Base-by-base conservation (phyloP, 306 rosid genomes). In the Neltuma alba region DNA sequence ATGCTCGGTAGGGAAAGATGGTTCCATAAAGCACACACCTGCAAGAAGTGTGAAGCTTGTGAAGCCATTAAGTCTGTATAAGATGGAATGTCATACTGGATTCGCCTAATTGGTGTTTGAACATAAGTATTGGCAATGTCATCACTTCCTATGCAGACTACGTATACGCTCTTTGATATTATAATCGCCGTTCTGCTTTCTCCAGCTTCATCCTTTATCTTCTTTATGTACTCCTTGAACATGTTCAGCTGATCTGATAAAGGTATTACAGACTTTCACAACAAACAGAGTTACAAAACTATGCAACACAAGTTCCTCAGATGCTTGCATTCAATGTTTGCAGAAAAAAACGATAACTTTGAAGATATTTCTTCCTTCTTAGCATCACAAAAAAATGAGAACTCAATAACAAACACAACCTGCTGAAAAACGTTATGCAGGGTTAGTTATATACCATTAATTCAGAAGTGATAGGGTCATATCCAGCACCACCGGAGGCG, bases 401-500 rank as follows among this genome's bases (percentile, higher is more conserved):
- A 54, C 61, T 54, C 30, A 2, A 20, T 54, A 9, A 54, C 30
- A 7, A 52, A 27, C 1, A 5, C 9, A 31, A 16, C 31, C 23
- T 31, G 3, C 10, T 36, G 4, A 34, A 36, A 36, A 44, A 42
- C 47, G 61, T 54, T 23, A 12, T 76, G 41, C 16, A 20, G 69
- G 57, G 37, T 40, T 47, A 16, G 74, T 61, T 23, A 58, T n/a
- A 38, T 82, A 90, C 96, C 72, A 36, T 81, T 50, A 89, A 3
- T 75, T 85, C 11, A 38, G 96, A n/a, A 20, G 98, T 87, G 25
- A 90, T 88, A 78, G 95, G 94, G 63, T 94, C 98, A 81, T 84
- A 94, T 47, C 98, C 97, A 0, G 89, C 48, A 31, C 86, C 96
- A 18, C 91, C 92, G 0, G 97, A 90, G 48, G 94, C 97, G 75